Conservation (phyloP, 2,329 filamentous ascomycete species). For the Pyricularia sp. region DNA sequence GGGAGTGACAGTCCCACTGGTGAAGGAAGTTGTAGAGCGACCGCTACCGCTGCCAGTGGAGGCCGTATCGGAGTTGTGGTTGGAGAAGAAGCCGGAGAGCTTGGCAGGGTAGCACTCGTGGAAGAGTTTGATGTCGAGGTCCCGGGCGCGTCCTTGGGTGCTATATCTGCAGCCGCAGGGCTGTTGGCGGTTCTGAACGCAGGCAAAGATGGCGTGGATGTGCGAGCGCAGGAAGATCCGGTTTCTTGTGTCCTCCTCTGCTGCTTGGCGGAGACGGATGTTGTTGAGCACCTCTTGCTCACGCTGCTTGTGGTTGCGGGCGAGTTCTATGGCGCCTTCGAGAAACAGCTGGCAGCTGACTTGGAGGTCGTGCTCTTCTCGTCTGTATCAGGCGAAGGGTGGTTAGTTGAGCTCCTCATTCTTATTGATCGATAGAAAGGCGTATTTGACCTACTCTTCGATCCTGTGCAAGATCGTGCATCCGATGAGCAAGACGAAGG, state of each 20-base stretch:
- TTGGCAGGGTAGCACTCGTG: neutral
- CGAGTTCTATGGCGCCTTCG: neutral
- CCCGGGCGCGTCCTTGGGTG: no score
- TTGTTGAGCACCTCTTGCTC: neutral
- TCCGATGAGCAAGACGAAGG: no score
- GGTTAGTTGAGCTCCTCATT: neutral
- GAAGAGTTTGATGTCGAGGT: neutral
- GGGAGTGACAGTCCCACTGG: neutral
- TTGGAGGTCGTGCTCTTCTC: neutral
- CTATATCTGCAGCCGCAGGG: neutral
- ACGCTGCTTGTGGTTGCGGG: neutral
- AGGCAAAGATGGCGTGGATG: neutral
- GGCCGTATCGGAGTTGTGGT: neutral
- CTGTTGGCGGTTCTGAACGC: neutral
- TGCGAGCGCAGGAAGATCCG: neutral
- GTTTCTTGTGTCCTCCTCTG: neutral
- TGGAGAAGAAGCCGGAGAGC: neutral
- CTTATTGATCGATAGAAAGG: no score
- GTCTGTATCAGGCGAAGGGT: neutral
- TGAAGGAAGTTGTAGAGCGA: neutral
- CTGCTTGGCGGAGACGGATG: neutral
- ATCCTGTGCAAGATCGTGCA: no score
- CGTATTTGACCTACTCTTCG: no score
- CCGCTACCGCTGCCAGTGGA: neutral
- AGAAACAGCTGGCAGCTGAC: neutral